phyloP scores from a whole-genome alignment of 768 basidiomycete species.

The Mycena latifolia region DNA sequence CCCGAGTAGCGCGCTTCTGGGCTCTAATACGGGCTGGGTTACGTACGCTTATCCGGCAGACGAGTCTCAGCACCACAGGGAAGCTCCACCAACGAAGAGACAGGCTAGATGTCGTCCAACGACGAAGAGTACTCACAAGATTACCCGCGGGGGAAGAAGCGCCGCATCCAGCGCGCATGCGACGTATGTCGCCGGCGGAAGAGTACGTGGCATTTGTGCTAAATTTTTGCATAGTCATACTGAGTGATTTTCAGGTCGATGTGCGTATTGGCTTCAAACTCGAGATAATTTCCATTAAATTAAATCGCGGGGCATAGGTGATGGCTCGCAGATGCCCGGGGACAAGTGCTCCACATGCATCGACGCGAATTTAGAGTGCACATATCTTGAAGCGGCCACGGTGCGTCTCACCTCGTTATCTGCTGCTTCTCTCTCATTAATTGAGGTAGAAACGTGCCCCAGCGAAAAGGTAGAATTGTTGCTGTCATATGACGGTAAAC shows the following conservation, averaged over 20 bases:
- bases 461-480: background rate
- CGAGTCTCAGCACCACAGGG: too few relatives aligned
- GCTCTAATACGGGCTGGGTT: too few relatives aligned
- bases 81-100: too few relatives aligned
- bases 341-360: conserved; percentile 1
- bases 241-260: background rate
- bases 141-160: background rate
- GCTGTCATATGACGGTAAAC: too few relatives aligned
- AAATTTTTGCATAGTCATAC: too few relatives aligned
- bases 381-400: background rate
- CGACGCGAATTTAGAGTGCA: conserved; percentile 2
- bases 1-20: too few relatives aligned
- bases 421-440: too few relatives aligned
- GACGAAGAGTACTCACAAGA: background rate
- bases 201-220: background rate
- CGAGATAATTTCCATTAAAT: too few relatives aligned
- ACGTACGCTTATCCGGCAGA: too few relatives aligned
- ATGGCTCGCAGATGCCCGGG: background rate
- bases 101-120: conserved; percentile 10
- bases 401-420: background rate
- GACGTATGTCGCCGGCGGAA: conserved; percentile 10
- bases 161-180: conserved; percentile 12
- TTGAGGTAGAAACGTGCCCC: background rate
- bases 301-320: too few relatives aligned
- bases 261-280: background rate